Evolutionary conservation across 352 stramenopile species (phyloP).

Genomic region (Globisporangium carolinianum): DNA sequence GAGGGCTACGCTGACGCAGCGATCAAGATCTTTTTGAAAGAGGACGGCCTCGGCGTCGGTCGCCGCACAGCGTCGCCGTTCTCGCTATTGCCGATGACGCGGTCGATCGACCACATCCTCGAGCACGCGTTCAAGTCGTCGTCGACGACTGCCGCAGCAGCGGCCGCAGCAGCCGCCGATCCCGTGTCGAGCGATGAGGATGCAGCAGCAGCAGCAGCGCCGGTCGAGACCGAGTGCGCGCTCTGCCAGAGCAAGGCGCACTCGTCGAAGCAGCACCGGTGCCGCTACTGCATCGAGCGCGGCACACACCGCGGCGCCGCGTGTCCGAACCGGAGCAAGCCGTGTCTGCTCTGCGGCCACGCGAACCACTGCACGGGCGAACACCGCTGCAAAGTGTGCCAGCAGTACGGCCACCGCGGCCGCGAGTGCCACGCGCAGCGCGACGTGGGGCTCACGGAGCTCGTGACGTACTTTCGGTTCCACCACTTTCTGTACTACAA

Average conservation of each 20-base stretch:
- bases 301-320: slow-evolving; percentile 64
- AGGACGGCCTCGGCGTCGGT: slow-evolving; percentile 55
- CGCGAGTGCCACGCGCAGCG: slow-evolving; percentile 78
- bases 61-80: slow-evolving; percentile 64
- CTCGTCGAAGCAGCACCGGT: slow-evolving; percentile 64
- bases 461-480: slow-evolving; percentile 82
- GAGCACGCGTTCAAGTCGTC: slow-evolving; percentile 55
- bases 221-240: slow-evolving; percentile 27
- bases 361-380: slow-evolving; percentile 73
- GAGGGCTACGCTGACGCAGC: slow-evolving; percentile 74
- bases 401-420: slow-evolving; percentile 77
- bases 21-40: slow-evolving; percentile 82
- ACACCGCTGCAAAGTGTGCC: slow-evolving; percentile 75
- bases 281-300: slow-evolving; percentile 76
- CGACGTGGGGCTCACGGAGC: slow-evolving; percentile 70
- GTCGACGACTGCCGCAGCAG: slow-evolving; percentile 10
- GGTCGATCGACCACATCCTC: slow-evolving; percentile 69
- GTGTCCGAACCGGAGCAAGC: slow-evolving; percentile 65
- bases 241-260: slow-evolving; percentile 64
- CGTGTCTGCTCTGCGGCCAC: slow-evolving; percentile 65
- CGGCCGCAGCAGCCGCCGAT: slow-evolving; percentile 6
- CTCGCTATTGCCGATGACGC: slow-evolving; percentile 68
- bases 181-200: neutral
- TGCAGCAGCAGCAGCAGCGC: neutral
- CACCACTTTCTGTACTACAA: slow-evolving; percentile 88